These are phyloP conservation scores for Debaryomyces nepalensis DNA, from an alignment of 1,139 yeast genomes.

Conservation along the genomic window DNA sequence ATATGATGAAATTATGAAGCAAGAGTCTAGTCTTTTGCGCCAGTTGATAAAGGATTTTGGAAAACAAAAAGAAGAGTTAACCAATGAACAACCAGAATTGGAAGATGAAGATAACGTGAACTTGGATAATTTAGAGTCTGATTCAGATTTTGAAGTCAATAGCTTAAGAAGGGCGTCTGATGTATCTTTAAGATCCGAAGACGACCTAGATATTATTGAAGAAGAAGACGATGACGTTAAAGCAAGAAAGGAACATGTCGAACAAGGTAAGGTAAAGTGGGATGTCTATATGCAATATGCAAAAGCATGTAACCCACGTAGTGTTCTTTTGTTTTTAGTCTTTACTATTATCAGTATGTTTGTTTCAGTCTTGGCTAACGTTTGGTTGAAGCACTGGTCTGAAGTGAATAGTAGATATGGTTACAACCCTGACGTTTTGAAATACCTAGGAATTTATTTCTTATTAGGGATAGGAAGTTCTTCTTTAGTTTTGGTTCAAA, in stretches of 20 bases:
- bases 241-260: conserved; percentile 72
- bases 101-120: conserved; percentile 21
- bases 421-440: conserved; percentile 68
- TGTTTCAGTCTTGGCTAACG: conserved; percentile 58
- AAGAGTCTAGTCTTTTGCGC: conserved; percentile 58
- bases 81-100: conserved; percentile 18
- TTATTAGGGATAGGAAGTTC: conserved; percentile 69
- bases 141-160: conserved; percentile 35
- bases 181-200: conserved; percentile 53
- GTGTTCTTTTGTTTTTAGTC: conserved; percentile 60
- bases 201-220: conserved; percentile 38
- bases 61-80: conserved; percentile 41
- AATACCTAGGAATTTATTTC: conserved; percentile 77
- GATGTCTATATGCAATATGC: conserved; percentile 82
- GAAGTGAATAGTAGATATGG: conserved; percentile 78
- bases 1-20: conserved; percentile 59
- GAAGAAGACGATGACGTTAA: conserved; percentile 50
- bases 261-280: conserved; percentile 96
- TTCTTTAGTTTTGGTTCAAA: conserved; percentile 65
- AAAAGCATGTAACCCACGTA: conserved; percentile 79
- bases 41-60: conserved; percentile 79
- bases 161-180: conserved; percentile 75
- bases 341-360: conserved; percentile 61
- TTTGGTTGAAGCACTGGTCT: conserved; percentile 98
- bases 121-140: conserved; percentile 36